Conservation (phyloP, 495 filamentous ascomycete species). For the Aspergillus campestris region DNA sequence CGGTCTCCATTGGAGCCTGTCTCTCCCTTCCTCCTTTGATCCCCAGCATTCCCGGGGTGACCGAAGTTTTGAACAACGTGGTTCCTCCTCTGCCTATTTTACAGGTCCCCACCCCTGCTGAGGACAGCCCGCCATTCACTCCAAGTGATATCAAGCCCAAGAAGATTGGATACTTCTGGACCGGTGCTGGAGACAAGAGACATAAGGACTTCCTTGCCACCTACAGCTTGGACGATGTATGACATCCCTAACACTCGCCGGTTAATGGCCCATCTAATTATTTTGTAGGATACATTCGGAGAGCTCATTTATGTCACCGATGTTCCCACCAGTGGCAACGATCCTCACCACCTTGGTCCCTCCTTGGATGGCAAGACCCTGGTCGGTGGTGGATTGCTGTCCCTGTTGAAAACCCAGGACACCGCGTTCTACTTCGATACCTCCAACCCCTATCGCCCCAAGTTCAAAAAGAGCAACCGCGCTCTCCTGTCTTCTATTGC, state of each 20-base stretch:
- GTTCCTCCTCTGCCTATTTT: constrained; percentile 49
- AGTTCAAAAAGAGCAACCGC: constrained; percentile 51
- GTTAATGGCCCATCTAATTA: constrained; percentile 2
- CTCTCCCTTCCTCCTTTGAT: constrained; percentile 46
- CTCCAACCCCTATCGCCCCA: constrained; percentile 48
- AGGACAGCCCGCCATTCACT: constrained; percentile 45
- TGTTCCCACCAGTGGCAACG: constrained; percentile 52
- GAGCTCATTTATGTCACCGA: constrained; percentile 50
- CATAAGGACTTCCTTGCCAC: constrained; percentile 56
- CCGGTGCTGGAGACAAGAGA: constrained; percentile 49
- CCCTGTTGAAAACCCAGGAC: constrained; percentile 50
- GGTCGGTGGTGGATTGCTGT: constrained; percentile 51
- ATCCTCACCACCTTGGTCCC: constrained; percentile 52
- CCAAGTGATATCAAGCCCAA: constrained; percentile 50
- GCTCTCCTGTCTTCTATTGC: constrained; percentile 48
- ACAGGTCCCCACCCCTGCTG: constrained; percentile 48
- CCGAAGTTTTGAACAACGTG: constrained; percentile 40
- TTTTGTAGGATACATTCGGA: constrained; percentile 46
- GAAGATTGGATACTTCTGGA: constrained; percentile 62
- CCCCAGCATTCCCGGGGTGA: constrained; percentile 50
- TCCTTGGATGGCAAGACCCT: constrained; percentile 53
- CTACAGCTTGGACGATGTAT: constrained; percentile 50
- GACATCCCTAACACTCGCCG: not conserved
- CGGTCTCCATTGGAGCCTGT: constrained; percentile 14
- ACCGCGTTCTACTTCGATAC: constrained; percentile 58